phyloP scores from a whole-genome alignment of 441 rosid genomes.

The Pelargonium myrrhifolium region DNA sequence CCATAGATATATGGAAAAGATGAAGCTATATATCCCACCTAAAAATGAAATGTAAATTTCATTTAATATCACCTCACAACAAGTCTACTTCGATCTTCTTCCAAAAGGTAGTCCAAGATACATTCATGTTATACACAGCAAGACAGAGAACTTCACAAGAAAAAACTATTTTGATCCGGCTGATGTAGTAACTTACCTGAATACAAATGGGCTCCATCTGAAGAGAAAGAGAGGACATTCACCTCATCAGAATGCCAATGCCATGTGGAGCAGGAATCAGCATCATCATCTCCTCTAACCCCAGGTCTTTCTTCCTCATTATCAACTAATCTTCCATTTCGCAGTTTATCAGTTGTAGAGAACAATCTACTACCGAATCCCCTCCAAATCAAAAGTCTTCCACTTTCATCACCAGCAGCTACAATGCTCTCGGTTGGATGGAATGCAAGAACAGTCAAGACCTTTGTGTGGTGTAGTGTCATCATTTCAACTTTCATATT shows the following conservation, averaged over 20 bases:
- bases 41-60: not conserved
- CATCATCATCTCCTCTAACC: slow-evolving; percentile 85
- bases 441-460: slow-evolving; percentile 59
- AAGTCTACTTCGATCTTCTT: not conserved
- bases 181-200: slow-evolving; percentile 44
- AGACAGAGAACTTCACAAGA: not conserved
- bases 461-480: slow-evolving; percentile 75
- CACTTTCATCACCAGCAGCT: slow-evolving; percentile 88
- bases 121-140: slow-evolving; percentile 1
- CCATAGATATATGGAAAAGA: not conserved
- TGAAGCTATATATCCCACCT: not conserved
- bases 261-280: slow-evolving; percentile 89
- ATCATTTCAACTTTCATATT: slow-evolving; percentile 40
- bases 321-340: slow-evolving; percentile 21
- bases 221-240: slow-evolving; percentile 67
- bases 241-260: slow-evolving; percentile 92
- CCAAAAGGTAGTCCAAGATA: not conserved
- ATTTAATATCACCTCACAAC: not conserved
- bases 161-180: slow-evolving; percentile 10
- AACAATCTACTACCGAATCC: slow-evolving; percentile 55
- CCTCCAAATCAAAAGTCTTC: slow-evolving; percentile 93
- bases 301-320: slow-evolving; percentile 73
- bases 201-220: slow-evolving; percentile 87
- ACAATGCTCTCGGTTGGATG: slow-evolving; percentile 75
- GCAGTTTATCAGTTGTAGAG: slow-evolving; percentile 24